These are phyloP conservation scores for Mucor plumbeus DNA, from an alignment of 371 early-diverging fungal species.

Conservation along the genomic window DNA sequence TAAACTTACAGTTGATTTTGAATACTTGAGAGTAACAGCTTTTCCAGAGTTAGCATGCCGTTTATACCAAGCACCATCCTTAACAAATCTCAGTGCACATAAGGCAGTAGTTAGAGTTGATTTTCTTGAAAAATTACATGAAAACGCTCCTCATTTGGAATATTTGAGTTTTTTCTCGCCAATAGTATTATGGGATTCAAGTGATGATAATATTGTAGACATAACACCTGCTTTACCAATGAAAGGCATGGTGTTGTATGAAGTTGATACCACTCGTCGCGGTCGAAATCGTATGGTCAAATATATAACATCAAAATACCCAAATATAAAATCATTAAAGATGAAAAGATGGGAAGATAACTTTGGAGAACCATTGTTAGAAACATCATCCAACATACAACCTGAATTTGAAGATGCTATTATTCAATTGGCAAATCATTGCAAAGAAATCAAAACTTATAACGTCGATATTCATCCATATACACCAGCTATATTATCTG, in stretches of 20 bases:
- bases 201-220: neutral
- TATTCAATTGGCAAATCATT: neutral
- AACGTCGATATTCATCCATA: neutral
- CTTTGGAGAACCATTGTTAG: neutral
- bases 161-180: neutral
- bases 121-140: neutral
- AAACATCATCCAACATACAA: neutral
- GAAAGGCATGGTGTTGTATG: neutral
- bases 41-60: constrained; percentile 3
- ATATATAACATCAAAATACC: constrained; percentile 1
- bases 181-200: neutral
- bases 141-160: neutral
- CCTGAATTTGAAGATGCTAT: constrained; percentile 6
- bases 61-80: neutral
- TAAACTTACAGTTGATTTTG: neutral
- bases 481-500: neutral
- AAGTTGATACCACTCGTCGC: constrained; percentile 1
- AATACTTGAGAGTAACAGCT: neutral
- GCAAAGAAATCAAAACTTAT: neutral
- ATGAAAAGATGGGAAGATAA: constrained; percentile 6
- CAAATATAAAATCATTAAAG: neutral
- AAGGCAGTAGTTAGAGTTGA: neutral
- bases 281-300: neutral
- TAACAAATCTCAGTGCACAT: neutral
- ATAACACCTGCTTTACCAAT: neutral